phyloP scores from a whole-genome alignment of 2,329 filamentous ascomycete species.

The Fusarium compactum region DNA sequence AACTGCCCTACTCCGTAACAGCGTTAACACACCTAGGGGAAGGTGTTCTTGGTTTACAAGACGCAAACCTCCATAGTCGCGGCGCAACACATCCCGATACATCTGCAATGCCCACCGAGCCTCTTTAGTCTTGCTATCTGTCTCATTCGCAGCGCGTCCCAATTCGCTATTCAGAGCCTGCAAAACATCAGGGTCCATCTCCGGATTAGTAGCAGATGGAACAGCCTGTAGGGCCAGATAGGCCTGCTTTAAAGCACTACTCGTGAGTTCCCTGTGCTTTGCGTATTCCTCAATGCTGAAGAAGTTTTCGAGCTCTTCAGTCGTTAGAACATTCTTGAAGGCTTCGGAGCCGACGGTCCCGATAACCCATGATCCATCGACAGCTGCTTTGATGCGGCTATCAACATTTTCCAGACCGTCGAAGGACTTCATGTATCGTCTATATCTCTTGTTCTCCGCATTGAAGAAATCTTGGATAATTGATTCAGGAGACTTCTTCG shows the following conservation, averaged over 20 bases:
- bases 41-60: conserved; percentile 3
- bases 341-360: background rate
- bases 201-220: background rate
- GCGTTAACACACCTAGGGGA: background rate
- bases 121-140: background rate
- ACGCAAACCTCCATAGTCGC: conserved; percentile 1
- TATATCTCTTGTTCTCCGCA: background rate
- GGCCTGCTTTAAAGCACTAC: background rate
- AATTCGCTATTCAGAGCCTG: background rate
- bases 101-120: conserved; percentile 4
- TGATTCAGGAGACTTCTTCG: background rate
- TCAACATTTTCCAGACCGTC: background rate
- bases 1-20: background rate
- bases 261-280: background rate
- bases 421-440: background rate
- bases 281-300: background rate
- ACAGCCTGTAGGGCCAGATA: background rate
- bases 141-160: background rate
- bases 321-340: background rate
- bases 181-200: conserved; percentile 1
- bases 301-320: background rate
- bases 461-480: background rate
- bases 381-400: background rate
- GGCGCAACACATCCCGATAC: background rate
- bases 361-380: background rate